Percentiles rank a stretch among this genome's conserved stretches.
These are phyloP conservation scores for Xylaria hypoxylon DNA, from an alignment of 2,329 filamentous ascomycete genomes.

Conservation along the genomic window DNA sequence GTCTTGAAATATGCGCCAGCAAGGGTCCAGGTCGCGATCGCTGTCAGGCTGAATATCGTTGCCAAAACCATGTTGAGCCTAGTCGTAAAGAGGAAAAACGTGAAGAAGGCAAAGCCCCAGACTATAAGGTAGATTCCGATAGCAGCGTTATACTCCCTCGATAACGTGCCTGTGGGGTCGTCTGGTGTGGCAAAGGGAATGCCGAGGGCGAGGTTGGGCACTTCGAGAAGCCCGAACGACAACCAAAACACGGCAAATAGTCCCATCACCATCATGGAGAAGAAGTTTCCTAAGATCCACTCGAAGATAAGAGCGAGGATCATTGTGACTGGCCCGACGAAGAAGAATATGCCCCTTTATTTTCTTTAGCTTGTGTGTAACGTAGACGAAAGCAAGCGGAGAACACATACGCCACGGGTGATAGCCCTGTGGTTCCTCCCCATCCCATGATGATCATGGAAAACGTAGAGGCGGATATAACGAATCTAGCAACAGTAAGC, in stretches of 20 bases:
- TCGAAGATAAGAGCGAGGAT: constrained; percentile 63
- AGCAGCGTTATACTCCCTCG: constrained; percentile 61
- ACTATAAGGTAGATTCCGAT: constrained; percentile 63
- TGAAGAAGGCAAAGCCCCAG: constrained; percentile 65
- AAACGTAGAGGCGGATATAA: constrained; percentile 54
- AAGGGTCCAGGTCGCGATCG: constrained; percentile 58
- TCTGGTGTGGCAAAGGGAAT: constrained; percentile 56
- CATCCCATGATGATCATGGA: constrained; percentile 54
- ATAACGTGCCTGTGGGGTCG: constrained; percentile 58
- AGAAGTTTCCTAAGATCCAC: constrained; percentile 65
- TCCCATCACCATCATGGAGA: constrained; percentile 64
- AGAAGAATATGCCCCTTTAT: constrained; percentile 54
- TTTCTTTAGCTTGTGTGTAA: constrained; percentile 14
- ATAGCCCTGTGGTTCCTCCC: constrained; percentile 51
- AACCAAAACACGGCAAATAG: constrained; percentile 64
- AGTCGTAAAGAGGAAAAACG: constrained; percentile 63
- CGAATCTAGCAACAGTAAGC: constrained; percentile 47
- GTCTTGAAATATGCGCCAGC: constrained; percentile 62
- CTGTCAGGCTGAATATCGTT: constrained; percentile 61
- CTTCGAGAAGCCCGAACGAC: constrained; percentile 63
- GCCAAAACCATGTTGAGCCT: constrained; percentile 63
- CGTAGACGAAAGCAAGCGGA: background rate
- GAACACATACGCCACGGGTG: constrained; percentile 52
- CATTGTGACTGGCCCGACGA: constrained; percentile 61
- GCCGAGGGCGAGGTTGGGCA: constrained; percentile 61